Evolutionary conservation across 805 yeast species (phyloP).

Genomic region (Teunomyces funiuensis): DNA sequence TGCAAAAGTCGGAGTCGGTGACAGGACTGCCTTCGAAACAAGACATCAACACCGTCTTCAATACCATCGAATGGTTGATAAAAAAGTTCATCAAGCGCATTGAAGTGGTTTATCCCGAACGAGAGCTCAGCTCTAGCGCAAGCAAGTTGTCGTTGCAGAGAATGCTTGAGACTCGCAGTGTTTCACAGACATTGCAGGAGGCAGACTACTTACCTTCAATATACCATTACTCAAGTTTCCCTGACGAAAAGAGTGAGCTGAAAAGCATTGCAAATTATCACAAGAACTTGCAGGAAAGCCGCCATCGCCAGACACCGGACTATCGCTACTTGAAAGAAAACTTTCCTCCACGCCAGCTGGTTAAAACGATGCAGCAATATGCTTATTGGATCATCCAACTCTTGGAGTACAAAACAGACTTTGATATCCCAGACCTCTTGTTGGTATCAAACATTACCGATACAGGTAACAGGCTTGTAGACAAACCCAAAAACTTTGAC

Average conservation of each 20-base stretch:
- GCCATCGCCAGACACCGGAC: neutral
- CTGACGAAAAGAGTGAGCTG: neutral
- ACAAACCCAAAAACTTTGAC: slow-evolving; percentile 1
- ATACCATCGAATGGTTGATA: slow-evolving; percentile 1
- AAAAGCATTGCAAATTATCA: neutral
- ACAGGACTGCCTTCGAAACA: neutral
- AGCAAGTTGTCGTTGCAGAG: slow-evolving; percentile 2
- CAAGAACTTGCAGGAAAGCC: neutral
- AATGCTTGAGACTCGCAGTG: slow-evolving; percentile 1
- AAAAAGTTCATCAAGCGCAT: slow-evolving; percentile 1
- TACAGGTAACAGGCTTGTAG: neutral
- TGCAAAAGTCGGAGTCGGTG: neutral
- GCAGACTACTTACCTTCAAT: slow-evolving; percentile 2
- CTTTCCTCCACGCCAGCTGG: neutral
- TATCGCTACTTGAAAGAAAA: neutral
- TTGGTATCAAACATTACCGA: neutral
- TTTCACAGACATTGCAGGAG: neutral
- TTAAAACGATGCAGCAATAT: neutral
- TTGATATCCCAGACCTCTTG: slow-evolving; percentile 1
- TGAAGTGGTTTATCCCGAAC: slow-evolving; percentile 1
- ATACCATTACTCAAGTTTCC: slow-evolving; percentile 3
- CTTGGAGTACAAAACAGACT: slow-evolving; percentile 1
- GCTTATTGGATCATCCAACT: slow-evolving; percentile 1
- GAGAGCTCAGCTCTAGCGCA: neutral
- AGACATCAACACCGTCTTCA: slow-evolving; percentile 1